These are phyloP conservation scores for Nannochloropsis limnetica DNA, from an alignment of 352 stramenopile species.

Conservation along the genomic window DNA sequence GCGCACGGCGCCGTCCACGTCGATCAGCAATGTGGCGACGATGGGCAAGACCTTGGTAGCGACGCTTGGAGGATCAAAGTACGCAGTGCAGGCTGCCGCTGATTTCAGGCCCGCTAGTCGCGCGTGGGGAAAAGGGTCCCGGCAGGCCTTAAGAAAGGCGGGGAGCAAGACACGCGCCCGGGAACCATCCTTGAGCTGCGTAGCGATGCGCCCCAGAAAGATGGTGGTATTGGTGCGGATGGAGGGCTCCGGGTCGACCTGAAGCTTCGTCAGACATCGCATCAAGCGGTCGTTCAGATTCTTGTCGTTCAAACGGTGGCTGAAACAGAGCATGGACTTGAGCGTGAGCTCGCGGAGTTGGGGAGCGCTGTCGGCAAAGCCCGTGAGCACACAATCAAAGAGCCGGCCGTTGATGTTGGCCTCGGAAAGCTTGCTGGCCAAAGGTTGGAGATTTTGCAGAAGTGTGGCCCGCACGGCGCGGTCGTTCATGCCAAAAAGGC, in stretches of 20 bases:
- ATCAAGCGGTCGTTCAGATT: constrained; percentile 81
- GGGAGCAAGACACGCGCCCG: constrained; percentile 74
- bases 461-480: constrained; percentile 74
- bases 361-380: constrained; percentile 74
- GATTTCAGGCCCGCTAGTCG: constrained; percentile 65
- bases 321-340: constrained; percentile 78
- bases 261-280: constrained; percentile 77
- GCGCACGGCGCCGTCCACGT: constrained; percentile 41
- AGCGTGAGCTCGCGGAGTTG: constrained; percentile 77
- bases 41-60: constrained; percentile 41
- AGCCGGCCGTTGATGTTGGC: constrained; percentile 76
- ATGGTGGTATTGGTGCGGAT: constrained; percentile 85
- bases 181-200: constrained; percentile 70
- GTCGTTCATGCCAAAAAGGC: constrained; percentile 79
- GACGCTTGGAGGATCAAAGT: constrained; percentile 41
- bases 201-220: constrained; percentile 74
- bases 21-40: constrained; percentile 46
- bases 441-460: constrained; percentile 78
- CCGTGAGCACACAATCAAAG: constrained; percentile 78
- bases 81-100: constrained; percentile 45
- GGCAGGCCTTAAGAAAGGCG: constrained; percentile 68
- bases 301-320: constrained; percentile 72
- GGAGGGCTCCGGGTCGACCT: constrained; percentile 75
- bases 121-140: constrained; percentile 74
- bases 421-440: constrained; percentile 72